Evolutionary conservation across 2,329 filamentous ascomycete genomes (phyloP).

Genomic region (Fusarium sp.): DNA sequence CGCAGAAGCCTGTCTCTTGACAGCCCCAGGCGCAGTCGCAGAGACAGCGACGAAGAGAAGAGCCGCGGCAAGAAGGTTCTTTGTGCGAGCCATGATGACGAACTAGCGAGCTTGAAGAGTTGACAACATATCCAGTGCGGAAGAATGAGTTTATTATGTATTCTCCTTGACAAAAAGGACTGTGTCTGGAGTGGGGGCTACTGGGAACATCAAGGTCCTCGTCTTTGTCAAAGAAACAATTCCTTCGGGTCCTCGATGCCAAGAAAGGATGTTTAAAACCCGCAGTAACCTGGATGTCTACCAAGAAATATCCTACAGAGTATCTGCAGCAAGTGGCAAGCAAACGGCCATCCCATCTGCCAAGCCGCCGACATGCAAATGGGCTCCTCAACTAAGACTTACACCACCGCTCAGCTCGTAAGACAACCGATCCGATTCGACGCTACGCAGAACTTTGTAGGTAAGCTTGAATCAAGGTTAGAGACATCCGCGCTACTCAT

Average conservation of each 20-base stretch:
- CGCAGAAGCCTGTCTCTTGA: slow-evolving; percentile 32
- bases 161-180: not conserved
- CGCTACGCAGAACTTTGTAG: not conserved
- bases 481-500: slow-evolving; percentile 2
- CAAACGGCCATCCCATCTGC: not conserved
- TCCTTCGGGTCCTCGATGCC: not conserved
- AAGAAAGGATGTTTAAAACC: not conserved
- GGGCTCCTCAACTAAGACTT: slow-evolving; percentile 12
- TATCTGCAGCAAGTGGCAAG: slow-evolving; percentile 2
- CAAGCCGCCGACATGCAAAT: not conserved
- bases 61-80: slow-evolving; percentile 16
- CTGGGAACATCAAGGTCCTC: slow-evolving; percentile 41
- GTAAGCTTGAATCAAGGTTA: slow-evolving; percentile 32
- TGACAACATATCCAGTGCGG: not conserved
- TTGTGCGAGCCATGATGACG: slow-evolving; percentile 35
- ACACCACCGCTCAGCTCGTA: not conserved
- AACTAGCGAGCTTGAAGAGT: not conserved
- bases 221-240: slow-evolving; percentile 29
- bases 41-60: slow-evolving; percentile 41
- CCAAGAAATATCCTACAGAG: not conserved
- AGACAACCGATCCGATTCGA: slow-evolving; percentile 24
- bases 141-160: not conserved
- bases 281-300: slow-evolving; percentile 26
- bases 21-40: slow-evolving; percentile 33
- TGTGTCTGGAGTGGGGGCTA: slow-evolving; percentile 18